phyloP scores from a whole-genome alignment of 2,329 filamentous ascomycete genomes.

The Penicillium expansum region DNA sequence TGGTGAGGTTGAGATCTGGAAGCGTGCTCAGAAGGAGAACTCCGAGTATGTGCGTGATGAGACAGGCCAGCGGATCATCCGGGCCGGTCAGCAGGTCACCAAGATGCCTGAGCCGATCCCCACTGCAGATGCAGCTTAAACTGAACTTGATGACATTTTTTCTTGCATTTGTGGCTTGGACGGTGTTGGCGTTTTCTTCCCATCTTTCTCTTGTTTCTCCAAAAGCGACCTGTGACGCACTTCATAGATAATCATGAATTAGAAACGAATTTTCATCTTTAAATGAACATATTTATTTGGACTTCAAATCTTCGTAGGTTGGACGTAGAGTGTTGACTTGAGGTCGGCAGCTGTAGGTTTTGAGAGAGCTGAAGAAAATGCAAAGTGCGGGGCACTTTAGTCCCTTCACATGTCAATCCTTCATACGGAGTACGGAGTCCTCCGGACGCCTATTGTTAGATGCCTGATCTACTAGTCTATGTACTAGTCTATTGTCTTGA shows the following conservation, averaged over 20 bases:
- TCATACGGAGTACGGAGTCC: background rate
- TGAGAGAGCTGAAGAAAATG: background rate
- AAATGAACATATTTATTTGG: background rate
- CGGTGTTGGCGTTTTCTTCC: conserved; percentile 17
- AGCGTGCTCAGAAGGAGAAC: conserved; percentile 77
- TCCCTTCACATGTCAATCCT: background rate
- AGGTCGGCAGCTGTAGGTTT: background rate
- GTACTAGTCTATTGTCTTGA: background rate
- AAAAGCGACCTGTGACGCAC: conserved; percentile 20
- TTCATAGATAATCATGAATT: conserved; percentile 29
- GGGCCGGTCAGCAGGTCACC: conserved; percentile 81
- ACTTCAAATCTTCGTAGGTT: background rate
- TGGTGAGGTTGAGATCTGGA: conserved; percentile 91
- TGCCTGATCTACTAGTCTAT: background rate
- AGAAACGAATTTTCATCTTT: conserved; percentile 22
- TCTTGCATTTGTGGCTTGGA: conserved; percentile 28
- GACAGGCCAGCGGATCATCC: conserved; percentile 75
- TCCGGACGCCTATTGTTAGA: background rate
- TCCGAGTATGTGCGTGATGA: conserved; percentile 76
- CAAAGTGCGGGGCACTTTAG: background rate
- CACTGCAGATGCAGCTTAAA: conserved; percentile 73
- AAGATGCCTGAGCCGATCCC: conserved; percentile 75
- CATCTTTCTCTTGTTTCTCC: conserved; percentile 10
- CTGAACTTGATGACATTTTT: conserved; percentile 13
- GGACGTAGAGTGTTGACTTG: background rate